Percentiles rank a stretch among this genome's conserved stretches.
Conservation (phyloP, 176 grass and related monocot genomes). For the Musa troglodytarum region DNA sequence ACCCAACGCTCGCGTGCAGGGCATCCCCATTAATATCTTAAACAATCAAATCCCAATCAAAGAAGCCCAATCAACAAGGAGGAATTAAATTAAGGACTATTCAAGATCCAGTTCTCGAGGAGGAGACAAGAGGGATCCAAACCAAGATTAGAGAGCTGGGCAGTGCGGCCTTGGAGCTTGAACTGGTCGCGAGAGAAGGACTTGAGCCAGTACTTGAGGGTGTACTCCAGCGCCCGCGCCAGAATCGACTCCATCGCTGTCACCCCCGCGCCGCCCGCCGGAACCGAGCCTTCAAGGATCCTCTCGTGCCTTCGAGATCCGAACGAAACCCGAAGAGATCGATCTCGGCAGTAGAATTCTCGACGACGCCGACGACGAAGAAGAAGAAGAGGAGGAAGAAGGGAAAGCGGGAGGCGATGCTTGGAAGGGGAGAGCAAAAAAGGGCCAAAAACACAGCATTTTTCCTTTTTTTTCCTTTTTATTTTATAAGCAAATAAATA, state of each 20-base stretch:
- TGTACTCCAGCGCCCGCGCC: slow-evolving; percentile 97
- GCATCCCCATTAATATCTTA: slow-evolving; percentile 96
- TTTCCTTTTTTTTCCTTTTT: background rate
- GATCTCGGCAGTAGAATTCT: background rate
- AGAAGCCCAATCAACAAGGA: background rate
- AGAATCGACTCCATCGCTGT: slow-evolving; percentile 92
- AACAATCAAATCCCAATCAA: slow-evolving; percentile 1
- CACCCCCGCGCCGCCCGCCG: background rate
- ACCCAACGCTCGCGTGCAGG: slow-evolving; percentile 76
- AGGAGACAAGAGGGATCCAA: background rate
- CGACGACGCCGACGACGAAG: background rate
- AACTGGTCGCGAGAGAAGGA: slow-evolving; percentile 99
- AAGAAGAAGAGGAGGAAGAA: background rate
- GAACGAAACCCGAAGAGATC: background rate
- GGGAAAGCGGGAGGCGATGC: background rate
- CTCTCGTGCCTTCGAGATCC: background rate
- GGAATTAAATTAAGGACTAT: background rate
- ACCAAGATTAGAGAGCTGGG: slow-evolving; percentile 92
- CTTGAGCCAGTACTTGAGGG: slow-evolving; percentile 99
- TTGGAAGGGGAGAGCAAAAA: background rate
- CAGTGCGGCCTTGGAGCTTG: slow-evolving; percentile 97
- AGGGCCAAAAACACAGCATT: background rate
- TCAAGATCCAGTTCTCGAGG: background rate
- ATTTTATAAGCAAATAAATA: background rate
- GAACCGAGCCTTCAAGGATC: background rate